Evolutionary conservation across 208 protist genomes (phyloP).

Genomic region (Wallacemonas rigidus): DNA sequence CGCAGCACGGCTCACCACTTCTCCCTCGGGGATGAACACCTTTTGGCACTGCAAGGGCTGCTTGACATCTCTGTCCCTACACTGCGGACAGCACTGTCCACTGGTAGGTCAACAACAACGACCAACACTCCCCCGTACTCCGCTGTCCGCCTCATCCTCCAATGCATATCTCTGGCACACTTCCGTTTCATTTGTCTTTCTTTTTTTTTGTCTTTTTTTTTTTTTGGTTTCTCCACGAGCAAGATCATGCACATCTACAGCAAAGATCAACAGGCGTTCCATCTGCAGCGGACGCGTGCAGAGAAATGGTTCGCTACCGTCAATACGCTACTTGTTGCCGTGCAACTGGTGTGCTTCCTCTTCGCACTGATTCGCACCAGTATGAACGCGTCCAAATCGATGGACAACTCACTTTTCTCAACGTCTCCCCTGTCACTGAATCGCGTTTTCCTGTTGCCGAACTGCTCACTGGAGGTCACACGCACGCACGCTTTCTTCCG

Average conservation of each 20-base stretch:
- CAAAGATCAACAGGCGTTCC: constrained; percentile 81
- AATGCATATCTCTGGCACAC: too few relatives aligned
- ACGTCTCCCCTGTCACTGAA: constrained; percentile 39
- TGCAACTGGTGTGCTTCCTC: constrained; percentile 74
- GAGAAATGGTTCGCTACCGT: constrained; percentile 72
- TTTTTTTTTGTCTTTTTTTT: constrained; percentile 21
- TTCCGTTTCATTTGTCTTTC: not conserved
- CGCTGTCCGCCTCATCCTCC: too few relatives aligned
- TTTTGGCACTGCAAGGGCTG: too few relatives aligned
- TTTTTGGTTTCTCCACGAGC: too few relatives aligned
- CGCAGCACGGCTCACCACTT: too few relatives aligned
- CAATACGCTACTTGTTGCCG: constrained; percentile 54
- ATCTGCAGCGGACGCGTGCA: constrained; percentile 54
- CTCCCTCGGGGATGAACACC: too few relatives aligned
- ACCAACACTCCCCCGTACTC: too few relatives aligned
- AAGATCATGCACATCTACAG: constrained; percentile 78
- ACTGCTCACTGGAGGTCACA: constrained; percentile 44
- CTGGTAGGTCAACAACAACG: too few relatives aligned
- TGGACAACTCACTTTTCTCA: constrained; percentile 70
- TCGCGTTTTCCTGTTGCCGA: constrained; percentile 24
- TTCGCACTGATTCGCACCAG: constrained; percentile 52
- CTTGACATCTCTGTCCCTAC: too few relatives aligned
- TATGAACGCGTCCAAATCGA: constrained; percentile 40
- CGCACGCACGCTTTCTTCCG: constrained; percentile 51
- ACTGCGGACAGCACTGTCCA: too few relatives aligned